These are phyloP conservation scores for Kuraishia ogatae DNA, from an alignment of 805 yeast species.

Conservation along the genomic window DNA sequence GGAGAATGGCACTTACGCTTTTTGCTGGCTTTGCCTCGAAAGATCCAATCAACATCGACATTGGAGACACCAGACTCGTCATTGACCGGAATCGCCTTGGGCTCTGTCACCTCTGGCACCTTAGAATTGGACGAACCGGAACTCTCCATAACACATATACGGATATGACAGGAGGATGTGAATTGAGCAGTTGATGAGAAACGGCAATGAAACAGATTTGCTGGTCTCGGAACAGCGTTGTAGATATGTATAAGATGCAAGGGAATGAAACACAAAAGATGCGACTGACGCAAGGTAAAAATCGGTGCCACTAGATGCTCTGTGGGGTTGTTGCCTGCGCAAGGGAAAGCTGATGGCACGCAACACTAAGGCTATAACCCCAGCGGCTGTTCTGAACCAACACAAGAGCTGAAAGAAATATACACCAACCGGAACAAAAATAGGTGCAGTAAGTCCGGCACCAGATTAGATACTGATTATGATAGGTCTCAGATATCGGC, in stretches of 20 bases:
- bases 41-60: conserved; percentile 81
- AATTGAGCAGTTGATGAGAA: too few relatives aligned
- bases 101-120: background rate
- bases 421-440: too few relatives aligned
- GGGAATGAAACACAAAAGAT: too few relatives aligned
- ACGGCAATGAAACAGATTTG: too few relatives aligned
- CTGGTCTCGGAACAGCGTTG: too few relatives aligned
- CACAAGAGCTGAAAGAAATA: background rate
- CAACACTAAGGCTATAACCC: background rate
- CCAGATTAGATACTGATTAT: too few relatives aligned
- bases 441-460: too few relatives aligned
- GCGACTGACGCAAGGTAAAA: too few relatives aligned
- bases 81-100: background rate
- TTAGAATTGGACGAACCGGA: background rate
- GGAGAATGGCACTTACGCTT: conserved; percentile 16
- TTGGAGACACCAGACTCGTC: conserved; percentile 47
- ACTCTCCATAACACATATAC: background rate
- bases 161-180: background rate
- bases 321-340: too few relatives aligned
- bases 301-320: background rate
- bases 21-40: conserved; percentile 62
- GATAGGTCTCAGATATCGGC: too few relatives aligned
- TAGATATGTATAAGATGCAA: too few relatives aligned
- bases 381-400: background rate
- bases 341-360: background rate